Percentiles rank a stretch among this genome's conserved stretches.
Conservation (phyloP, 441 rosid species). For the Populus trichocarpa region DNA sequence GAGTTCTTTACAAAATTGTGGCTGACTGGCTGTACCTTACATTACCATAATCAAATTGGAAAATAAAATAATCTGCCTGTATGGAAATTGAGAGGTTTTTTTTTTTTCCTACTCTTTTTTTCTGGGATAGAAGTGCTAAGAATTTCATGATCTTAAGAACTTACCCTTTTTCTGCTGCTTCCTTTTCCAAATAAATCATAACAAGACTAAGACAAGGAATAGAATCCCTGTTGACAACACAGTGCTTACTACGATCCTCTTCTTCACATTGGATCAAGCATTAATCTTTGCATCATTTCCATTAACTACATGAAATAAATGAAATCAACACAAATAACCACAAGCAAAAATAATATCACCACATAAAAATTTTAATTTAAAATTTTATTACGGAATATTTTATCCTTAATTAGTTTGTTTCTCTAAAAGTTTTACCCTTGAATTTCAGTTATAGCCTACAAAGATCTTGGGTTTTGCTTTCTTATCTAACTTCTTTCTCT, state of each 20-base stretch:
- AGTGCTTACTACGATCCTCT: not conserved
- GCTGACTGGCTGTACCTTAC: too few species aligned
- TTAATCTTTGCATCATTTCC: not conserved
- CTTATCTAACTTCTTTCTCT: not conserved
- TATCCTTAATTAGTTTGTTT: too few species aligned
- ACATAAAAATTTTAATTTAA: not conserved
- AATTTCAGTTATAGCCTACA: not conserved
- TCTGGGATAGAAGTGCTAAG: too few species aligned
- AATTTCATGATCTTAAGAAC: too few species aligned
- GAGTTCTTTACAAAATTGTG: too few species aligned
- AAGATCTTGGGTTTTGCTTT: not conserved
- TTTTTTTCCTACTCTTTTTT: too few species aligned
- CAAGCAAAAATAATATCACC: too few species aligned
- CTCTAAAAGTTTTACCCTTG: constrained; percentile 5
- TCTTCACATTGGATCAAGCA: not conserved
- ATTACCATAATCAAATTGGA: too few species aligned
- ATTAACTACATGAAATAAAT: not conserved
- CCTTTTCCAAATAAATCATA: not conserved
- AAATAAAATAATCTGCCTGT: too few species aligned
- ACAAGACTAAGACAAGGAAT: not conserved
- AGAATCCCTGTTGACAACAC: not conserved
- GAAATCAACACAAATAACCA: not conserved
- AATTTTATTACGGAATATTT: not conserved
- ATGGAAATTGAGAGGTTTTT: too few species aligned
- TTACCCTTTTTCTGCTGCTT: not conserved